phyloP scores from a whole-genome alignment of 2,329 filamentous ascomycete genomes.

The Botryotinia convoluta region DNA sequence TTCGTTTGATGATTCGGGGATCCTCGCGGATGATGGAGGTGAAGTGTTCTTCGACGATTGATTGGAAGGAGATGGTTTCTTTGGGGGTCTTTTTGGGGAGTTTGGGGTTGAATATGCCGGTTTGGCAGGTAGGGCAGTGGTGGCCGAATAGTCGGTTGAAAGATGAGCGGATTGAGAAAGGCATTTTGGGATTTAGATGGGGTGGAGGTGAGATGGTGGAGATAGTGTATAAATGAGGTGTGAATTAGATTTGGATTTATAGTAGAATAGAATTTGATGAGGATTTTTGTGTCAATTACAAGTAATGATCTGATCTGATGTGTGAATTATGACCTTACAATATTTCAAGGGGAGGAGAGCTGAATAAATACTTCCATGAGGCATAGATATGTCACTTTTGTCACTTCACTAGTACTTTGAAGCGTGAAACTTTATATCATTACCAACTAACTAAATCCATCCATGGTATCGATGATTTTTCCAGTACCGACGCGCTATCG shows the following conservation, averaged over 20 bases:
- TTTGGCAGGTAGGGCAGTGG: neutral
- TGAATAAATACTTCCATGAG: neutral
- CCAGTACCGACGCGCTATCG: neutral
- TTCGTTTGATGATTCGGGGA: too few species aligned
- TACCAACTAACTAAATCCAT: too few species aligned
- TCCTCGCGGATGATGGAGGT: neutral
- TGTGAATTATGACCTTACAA: neutral
- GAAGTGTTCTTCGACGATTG: neutral
- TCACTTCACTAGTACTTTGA: neutral
- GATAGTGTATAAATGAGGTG: neutral
- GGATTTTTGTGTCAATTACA: accelerated
- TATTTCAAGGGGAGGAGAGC: neutral
- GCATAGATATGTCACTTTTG: neutral
- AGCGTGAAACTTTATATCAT: neutral
- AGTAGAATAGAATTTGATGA: neutral
- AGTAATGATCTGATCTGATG: neutral
- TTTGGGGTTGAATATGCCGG: neutral
- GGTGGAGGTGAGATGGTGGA: neutral
- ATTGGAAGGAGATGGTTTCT: neutral
- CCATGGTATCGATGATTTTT: neutral
- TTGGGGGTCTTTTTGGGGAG: neutral
- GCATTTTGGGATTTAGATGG: neutral
- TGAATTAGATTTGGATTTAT: neutral
- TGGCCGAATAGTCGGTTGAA: neutral
- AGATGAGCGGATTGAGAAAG: neutral